Conservation (phyloP, 495 filamentous ascomycete species). For the Aspergillus olivimuriae region DNA sequence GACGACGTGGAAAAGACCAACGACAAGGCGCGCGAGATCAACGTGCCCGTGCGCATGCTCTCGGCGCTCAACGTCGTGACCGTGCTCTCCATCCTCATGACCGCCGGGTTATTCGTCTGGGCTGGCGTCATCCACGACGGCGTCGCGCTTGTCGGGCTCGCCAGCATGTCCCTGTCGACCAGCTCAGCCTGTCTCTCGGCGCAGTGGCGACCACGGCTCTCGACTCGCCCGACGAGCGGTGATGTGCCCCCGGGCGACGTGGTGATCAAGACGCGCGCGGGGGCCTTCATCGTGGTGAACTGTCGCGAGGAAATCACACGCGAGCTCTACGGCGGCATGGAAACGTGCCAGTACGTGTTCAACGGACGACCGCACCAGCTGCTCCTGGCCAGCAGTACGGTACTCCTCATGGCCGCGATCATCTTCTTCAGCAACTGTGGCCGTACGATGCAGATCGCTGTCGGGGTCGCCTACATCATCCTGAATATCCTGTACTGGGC, state of each 20-base stretch:
- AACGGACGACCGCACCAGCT: conserved; percentile 34
- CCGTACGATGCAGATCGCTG: conserved; percentile 52
- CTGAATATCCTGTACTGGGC: conserved; percentile 58
- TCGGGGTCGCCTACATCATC: conserved; percentile 50
- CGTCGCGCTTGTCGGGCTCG: conserved; percentile 20
- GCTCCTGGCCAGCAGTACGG: conserved; percentile 51
- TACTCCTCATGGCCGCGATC: conserved; percentile 55
- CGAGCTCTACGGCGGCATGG: conserved; percentile 57
- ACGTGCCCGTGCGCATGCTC: conserved; percentile 38
- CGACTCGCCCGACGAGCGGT: conserved; percentile 37
- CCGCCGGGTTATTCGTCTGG: conserved; percentile 33
- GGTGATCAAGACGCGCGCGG: conserved; percentile 53
- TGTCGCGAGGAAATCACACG: conserved; percentile 59
- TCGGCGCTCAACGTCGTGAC: conserved; percentile 49
- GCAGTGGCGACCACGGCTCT: conserved; percentile 47
- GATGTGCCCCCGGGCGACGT: conserved; percentile 53
- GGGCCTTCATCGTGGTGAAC: conserved; percentile 53
- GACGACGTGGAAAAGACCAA: background rate
- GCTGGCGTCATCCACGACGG: conserved; percentile 49
- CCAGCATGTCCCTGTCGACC: conserved; percentile 17
- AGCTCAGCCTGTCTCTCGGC: conserved; percentile 10
- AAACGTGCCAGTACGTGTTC: conserved; percentile 47
- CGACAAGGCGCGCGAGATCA: conserved; percentile 10
- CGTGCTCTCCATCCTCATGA: conserved; percentile 42
- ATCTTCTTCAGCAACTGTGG: conserved; percentile 57